phyloP scores from a whole-genome alignment of 164 flowering plant genomes.

The Macadamia tetraphylla region DNA sequence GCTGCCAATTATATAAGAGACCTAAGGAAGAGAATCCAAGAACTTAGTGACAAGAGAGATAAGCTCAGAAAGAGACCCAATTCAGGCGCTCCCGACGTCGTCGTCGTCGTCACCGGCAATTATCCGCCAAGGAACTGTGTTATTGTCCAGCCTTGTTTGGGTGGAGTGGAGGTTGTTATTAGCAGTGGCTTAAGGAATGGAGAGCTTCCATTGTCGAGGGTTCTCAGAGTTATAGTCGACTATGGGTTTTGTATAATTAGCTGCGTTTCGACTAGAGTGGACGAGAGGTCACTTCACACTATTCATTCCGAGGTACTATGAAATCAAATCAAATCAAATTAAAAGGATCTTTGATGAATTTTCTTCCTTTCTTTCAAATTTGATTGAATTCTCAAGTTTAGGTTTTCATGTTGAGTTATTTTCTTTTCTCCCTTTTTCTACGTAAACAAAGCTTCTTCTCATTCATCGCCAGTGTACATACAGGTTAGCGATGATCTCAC shows the following conservation, averaged over 20 bases:
- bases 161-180: slow-evolving; percentile 27
- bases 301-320: slow-evolving; percentile 24
- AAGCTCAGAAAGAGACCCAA: neutral
- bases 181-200: neutral
- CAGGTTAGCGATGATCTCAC: neutral
- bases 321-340: no score
- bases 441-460: no score
- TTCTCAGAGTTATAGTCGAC: slow-evolving; percentile 20
- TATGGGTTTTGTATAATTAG: slow-evolving; percentile 14
- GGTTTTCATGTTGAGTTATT: neutral
- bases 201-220: slow-evolving; percentile 19
- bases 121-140: neutral
- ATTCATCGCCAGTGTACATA: neutral
- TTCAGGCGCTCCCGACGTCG: neutral
- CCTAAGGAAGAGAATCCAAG: no score
- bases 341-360: no score
- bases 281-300: slow-evolving; percentile 10
- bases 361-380: neutral
- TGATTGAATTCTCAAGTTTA: neutral
- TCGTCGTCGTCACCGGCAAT: no score
- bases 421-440: no score
- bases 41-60: no score
- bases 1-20: no score
- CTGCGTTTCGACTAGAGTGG: no score
- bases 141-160: slow-evolving; percentile 10